Evolutionary conservation across 306 rosid species (phyloP).

Genomic region (Sicyos baderoa): DNA sequence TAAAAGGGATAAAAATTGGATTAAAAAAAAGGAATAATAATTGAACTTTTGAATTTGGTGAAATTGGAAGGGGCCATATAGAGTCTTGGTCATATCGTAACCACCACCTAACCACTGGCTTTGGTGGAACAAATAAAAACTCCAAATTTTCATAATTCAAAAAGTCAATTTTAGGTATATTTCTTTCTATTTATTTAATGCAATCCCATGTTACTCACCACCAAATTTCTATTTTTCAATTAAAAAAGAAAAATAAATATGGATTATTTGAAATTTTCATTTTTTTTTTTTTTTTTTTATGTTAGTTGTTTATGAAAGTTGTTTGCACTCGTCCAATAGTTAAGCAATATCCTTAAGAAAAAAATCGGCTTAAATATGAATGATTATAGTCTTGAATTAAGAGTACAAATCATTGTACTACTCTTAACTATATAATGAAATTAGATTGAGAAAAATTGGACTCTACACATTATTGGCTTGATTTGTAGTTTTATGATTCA

Average conservation of each 20-base stretch:
- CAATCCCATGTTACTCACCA: neutral
- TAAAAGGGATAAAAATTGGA: too few species aligned
- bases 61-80: neutral
- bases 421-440: neutral
- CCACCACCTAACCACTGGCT: constrained; percentile 7
- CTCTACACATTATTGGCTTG: neutral
- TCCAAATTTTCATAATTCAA: neutral
- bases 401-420: neutral
- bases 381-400: neutral
- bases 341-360: too few species aligned
- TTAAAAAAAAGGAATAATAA: neutral
- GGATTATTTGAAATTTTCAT: neutral
- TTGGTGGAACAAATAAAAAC: neutral
- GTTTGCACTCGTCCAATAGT: neutral
- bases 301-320: neutral
- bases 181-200: neutral
- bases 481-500: neutral
- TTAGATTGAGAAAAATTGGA: neutral
- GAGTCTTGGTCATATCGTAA: constrained; percentile 6
- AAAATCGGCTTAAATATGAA: neutral
- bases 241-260: neutral
- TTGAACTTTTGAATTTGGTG: neutral
- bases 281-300: neutral
- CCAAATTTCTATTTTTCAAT: neutral
- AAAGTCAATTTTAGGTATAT: constrained; percentile 11